Base-by-base conservation (phyloP, 2,329 filamentous ascomycete genomes). In the Thielaviopsis musarum region DNA sequence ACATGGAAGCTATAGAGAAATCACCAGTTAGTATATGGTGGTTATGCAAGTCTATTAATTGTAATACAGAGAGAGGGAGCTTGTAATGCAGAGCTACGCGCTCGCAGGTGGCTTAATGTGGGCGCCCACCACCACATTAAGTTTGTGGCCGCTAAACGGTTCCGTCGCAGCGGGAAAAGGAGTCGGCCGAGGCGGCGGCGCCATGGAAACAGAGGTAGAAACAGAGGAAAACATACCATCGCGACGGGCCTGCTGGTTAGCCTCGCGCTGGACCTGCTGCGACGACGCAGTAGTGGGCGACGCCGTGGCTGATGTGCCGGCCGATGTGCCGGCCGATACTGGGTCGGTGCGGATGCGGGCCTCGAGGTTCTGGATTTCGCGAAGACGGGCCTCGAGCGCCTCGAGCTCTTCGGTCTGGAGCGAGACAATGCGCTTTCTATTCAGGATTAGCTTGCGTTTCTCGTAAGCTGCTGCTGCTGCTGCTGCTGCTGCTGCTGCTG, bases 301-400 rank as follows among this genome's bases (percentile, higher is more conserved):
- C 12, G 57, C 54, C 30, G 55, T 54, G 45, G 57, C 45, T 7
- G 58, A 63, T 45, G 48, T 22, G 9, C 21, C 21, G n/a, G 53
- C 28, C 3, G 57, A 19, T 28, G 48, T 22, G 9, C 21, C 21
- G n/a, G 53, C 28, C 3, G 57, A 19, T 28, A 45, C 17, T 26
- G 53, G 19, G 60, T 62, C 70, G 62, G 66, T 66, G 65, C 74
- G 80, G 58, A 97, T 78, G 52, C 85, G 85, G 65, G 86, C 79
- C 72, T 96, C 91, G 72, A 93, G 89, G 67, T 90, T 89, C 66
- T 83, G 85, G 66, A 97, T 82, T 67, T 90, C 89, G 66, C 83
- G 85, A 65, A 97, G 81, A 65, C 84, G 84, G 57, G 83, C 83
- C 73, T 96, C 89, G 67, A 97, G 84, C 60, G 84, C 83, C 71